phyloP scores from a whole-genome alignment of 768 basidiomycete species.

The Pisolithus orientalis region DNA sequence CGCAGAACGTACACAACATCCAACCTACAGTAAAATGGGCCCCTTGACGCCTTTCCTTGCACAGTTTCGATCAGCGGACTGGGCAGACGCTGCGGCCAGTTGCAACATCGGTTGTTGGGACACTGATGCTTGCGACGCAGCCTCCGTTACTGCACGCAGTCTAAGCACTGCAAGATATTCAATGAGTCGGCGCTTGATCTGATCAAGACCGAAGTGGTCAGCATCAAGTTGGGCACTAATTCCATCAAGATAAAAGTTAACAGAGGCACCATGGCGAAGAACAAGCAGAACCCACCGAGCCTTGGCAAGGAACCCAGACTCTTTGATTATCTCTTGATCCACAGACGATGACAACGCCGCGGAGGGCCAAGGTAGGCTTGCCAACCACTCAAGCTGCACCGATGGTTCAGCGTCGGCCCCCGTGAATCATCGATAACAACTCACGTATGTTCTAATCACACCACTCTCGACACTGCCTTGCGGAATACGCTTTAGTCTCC shows the following conservation, averaged over 20 bases:
- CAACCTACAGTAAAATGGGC: slow-evolving; percentile 58
- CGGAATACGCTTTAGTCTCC: slow-evolving; percentile 80
- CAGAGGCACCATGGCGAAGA: not conserved
- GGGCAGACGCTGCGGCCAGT: not conserved
- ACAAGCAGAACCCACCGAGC: slow-evolving; percentile 41
- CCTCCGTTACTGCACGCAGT: slow-evolving; percentile 32
- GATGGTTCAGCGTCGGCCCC: slow-evolving; percentile 6
- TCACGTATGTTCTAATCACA: slow-evolving; percentile 76
- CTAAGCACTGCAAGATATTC: slow-evolving; percentile 89
- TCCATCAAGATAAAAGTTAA: not conserved
- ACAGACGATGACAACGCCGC: slow-evolving; percentile 13
- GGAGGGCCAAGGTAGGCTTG: slow-evolving; percentile 77
- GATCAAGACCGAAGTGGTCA: slow-evolving; percentile 89
- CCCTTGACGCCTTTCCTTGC: slow-evolving; percentile 51
- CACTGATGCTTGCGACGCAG: slow-evolving; percentile 1
- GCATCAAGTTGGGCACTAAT: slow-evolving; percentile 63
- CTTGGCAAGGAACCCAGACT: slow-evolving; percentile 54
- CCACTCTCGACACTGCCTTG: slow-evolving; percentile 87
- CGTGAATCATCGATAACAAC: slow-evolving; percentile 19
- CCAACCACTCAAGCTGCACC: slow-evolving; percentile 82
- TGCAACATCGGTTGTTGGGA: not conserved
- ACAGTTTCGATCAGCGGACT: not conserved
- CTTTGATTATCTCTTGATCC: slow-evolving; percentile 35
- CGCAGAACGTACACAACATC: not conserved
- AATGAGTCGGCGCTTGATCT: slow-evolving; percentile 85